phyloP scores from a whole-genome alignment of 2,329 filamentous ascomycete species.

The Aspergillus fructus region DNA sequence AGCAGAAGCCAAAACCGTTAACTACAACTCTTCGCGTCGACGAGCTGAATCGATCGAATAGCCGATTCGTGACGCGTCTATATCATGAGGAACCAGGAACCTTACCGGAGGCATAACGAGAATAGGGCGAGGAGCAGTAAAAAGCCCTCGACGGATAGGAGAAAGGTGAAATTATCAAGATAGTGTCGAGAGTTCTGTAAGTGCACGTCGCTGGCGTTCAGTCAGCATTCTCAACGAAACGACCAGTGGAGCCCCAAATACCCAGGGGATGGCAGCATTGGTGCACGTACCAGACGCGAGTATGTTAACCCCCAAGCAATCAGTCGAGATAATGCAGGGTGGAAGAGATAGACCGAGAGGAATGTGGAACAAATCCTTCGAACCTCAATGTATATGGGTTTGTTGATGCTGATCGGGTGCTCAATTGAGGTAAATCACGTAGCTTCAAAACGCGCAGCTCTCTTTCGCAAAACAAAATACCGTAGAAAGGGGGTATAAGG shows the following conservation, averaged over 20 bases:
- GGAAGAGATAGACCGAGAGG: slow-evolving; percentile 16
- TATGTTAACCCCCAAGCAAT: slow-evolving; percentile 26
- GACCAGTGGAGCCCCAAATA: slow-evolving; percentile 35
- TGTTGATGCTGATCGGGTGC: slow-evolving; percentile 32
- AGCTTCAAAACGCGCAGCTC: slow-evolving; percentile 17
- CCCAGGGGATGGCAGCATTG: slow-evolving; percentile 26
- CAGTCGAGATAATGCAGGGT: slow-evolving; percentile 21
- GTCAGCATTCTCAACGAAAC: slow-evolving; percentile 38
- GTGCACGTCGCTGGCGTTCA: slow-evolving; percentile 20
- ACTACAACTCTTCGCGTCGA: background rate
- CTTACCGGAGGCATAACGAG: slow-evolving; percentile 59
- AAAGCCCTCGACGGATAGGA: slow-evolving; percentile 20
- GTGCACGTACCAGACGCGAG: slow-evolving; percentile 40
- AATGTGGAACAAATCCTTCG: slow-evolving; percentile 15
- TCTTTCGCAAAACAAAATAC: background rate
- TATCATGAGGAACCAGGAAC: slow-evolving; percentile 32
- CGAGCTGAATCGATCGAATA: background rate
- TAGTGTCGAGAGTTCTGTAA: slow-evolving; percentile 27
- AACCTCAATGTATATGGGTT: slow-evolving; percentile 24
- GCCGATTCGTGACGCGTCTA: slow-evolving; percentile 16
- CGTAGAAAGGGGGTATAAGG: slow-evolving; percentile 2
- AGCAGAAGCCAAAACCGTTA: slow-evolving; percentile 41
- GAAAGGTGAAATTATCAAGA: slow-evolving; percentile 24
- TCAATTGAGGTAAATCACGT: slow-evolving; percentile 25
- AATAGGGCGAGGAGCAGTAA: slow-evolving; percentile 25